These are phyloP conservation scores for Coix lacrymajobi DNA, from an alignment of 176 grass and related monocot species.

Conservation along the genomic window DNA sequence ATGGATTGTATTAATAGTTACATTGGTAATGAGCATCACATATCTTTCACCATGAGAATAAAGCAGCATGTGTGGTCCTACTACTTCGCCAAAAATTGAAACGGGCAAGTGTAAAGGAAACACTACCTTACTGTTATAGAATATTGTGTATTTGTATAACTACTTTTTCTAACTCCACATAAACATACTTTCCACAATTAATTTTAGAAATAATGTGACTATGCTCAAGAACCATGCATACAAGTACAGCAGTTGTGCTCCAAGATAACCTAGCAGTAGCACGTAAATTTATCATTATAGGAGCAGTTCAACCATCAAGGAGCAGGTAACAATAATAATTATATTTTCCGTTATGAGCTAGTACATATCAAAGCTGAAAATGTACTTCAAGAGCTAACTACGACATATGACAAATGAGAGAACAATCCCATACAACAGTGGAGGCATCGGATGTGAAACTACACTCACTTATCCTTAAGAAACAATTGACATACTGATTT, in stretches of 20 bases:
- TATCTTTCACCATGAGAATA: background rate
- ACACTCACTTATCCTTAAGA: background rate
- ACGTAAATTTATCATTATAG: background rate
- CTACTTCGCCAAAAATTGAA: background rate
- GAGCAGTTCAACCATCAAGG: background rate
- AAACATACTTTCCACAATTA: background rate
- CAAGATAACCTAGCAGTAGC: background rate
- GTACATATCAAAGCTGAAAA: background rate
- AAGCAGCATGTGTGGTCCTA: background rate
- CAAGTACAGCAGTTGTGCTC: background rate
- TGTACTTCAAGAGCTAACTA: background rate
- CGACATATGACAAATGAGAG: background rate
- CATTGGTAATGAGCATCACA: too few relatives aligned
- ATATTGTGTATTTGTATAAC: background rate
- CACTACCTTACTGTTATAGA: background rate
- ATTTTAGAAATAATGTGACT: background rate
- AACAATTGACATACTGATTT: background rate
- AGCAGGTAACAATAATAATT: too few relatives aligned
- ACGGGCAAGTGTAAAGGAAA: background rate
- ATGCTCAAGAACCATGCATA: background rate
- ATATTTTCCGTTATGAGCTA: background rate
- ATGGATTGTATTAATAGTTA: too few relatives aligned
- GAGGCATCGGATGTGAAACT: background rate
- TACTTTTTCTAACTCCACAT: background rate
- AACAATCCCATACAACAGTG: background rate